Base-by-base conservation (phyloP, 2,329 filamentous ascomycete species). In the Aureobasidium sp. region DNA sequence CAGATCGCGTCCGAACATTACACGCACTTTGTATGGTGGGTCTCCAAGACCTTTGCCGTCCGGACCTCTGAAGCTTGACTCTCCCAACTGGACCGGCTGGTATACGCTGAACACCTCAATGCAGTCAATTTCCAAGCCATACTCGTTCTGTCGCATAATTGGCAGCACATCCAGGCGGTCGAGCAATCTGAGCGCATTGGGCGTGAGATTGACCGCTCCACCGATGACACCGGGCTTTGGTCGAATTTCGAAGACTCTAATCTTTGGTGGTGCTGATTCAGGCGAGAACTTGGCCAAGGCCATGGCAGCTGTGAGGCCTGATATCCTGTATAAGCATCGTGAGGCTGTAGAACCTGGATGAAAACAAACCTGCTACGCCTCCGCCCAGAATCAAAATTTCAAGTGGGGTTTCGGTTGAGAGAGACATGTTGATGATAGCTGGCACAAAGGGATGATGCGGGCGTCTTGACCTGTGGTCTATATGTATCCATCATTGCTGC, bases 211-310 rank as follows among this genome's bases (percentile, higher is more conserved):
- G 53, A 81, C 72, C 11, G 78, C 73, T 67, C 80, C 73, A 66
- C 77, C 71, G 65, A 79, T 77, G 0, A 77, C 78, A 14, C 78
- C 75, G 3, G 78, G 75, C 37, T 72, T 67, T 2, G 76, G 71
- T 0, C 79, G 77, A 48, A 81, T 74, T 67, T 82, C 81, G 66
- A 76, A 81, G 62, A 83, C 73, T 44, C 75, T 77, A 66, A 81
- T 75, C 25, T 72, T 71, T 22, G 72, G 71, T 29, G 76, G 74
- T 44, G 72, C 71, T 6, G 61, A 49, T 6, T 6, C 27, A 11
- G 59, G 39, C 7, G 69, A 63, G 67, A 76, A 77, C 64, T 78
- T 77, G 41, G 75, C 76, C 57, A 81, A 73, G 14, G 79, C 73
- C 47, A 82, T 72, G 20, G 82, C 80, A 47, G 79, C 77, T 17